phyloP scores from a whole-genome alignment of 495 filamentous ascomycete genomes.

The Hypoxylon lienhwacheense region DNA sequence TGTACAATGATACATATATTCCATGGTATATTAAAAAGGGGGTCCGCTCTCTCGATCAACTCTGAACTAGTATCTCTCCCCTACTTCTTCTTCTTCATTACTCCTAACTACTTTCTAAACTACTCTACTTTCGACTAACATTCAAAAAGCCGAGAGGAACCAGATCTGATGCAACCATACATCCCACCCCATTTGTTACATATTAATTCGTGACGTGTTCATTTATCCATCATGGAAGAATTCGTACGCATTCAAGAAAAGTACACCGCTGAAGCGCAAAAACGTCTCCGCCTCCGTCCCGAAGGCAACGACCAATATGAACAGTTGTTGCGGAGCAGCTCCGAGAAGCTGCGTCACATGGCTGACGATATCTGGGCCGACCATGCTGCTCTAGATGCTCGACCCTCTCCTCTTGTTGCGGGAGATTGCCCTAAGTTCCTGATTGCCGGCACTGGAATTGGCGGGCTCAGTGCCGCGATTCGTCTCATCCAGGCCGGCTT shows the following conservation, averaged over 20 bases:
- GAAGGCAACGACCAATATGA: conserved; percentile 50
- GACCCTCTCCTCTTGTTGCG: conserved; percentile 24
- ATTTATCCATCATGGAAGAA: conserved; percentile 34
- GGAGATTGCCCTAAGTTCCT: conserved; percentile 47
- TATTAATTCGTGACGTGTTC: no score
- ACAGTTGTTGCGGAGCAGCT: conserved; percentile 36
- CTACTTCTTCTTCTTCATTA: no score
- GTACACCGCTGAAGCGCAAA: conserved; percentile 51
- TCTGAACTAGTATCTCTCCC: no score
- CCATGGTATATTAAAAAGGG: no score
- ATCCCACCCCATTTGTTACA: neutral
- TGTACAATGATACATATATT: no score
- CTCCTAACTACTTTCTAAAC: no score
- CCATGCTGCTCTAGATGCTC: conserved; percentile 44
- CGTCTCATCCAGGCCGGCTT: conserved; percentile 54
- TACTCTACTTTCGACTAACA: no score
- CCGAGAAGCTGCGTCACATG: conserved; percentile 40
- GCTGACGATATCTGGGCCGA: conserved; percentile 52
- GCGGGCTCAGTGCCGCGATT: conserved; percentile 53
- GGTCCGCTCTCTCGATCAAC: no score
- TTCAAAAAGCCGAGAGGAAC: neutral
- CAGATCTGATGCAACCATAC: neutral
- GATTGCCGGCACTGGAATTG: conserved; percentile 56
- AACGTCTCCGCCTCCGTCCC: conserved; percentile 47
- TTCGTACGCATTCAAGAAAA: conserved; percentile 40